A percentile compares a stretch with the other conserved stretches of the same genome.
Evolutionary conservation across 768 basidiomycete species (phyloP).

Genomic region (Lactarius indigo): DNA sequence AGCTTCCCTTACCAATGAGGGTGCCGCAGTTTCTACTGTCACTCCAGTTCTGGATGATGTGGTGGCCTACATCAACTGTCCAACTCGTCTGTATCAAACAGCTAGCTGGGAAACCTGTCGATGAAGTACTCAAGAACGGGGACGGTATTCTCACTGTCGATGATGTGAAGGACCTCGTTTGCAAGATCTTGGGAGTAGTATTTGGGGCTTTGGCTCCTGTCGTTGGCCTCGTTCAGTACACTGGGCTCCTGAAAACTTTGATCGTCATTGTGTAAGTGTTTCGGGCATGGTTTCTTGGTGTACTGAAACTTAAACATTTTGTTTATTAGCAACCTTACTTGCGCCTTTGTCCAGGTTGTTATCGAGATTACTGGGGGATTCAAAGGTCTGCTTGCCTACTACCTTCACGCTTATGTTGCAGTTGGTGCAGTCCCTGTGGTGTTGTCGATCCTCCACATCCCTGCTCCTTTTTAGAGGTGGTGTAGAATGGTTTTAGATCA

Average conservation of each 20-base stretch:
- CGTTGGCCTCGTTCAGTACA: not conserved
- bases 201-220: not conserved
- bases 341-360: not conserved
- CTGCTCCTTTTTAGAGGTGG: not conserved
- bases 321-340: not conserved
- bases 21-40: constrained; percentile 29
- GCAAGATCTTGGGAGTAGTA: not conserved
- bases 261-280: not conserved
- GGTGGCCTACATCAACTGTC: constrained; percentile 26
- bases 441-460: not conserved
- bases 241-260: not conserved
- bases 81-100: constrained; percentile 25
- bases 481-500: not conserved
- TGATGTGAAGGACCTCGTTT: constrained; percentile 24
- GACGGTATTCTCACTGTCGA: constrained; percentile 31
- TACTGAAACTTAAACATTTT: not conserved
- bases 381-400: not conserved
- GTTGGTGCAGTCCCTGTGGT: not conserved
- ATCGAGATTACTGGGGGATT: not conserved
- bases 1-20: constrained; percentile 30
- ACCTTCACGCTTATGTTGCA: not conserved
- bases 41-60: constrained; percentile 28
- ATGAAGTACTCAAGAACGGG: constrained; percentile 30
- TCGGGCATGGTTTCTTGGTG: not conserved
- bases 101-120: constrained; percentile 29